These are phyloP conservation scores for Smittium mucronatum DNA, from an alignment of 371 early-diverging fungal species.

Conservation along the genomic window DNA sequence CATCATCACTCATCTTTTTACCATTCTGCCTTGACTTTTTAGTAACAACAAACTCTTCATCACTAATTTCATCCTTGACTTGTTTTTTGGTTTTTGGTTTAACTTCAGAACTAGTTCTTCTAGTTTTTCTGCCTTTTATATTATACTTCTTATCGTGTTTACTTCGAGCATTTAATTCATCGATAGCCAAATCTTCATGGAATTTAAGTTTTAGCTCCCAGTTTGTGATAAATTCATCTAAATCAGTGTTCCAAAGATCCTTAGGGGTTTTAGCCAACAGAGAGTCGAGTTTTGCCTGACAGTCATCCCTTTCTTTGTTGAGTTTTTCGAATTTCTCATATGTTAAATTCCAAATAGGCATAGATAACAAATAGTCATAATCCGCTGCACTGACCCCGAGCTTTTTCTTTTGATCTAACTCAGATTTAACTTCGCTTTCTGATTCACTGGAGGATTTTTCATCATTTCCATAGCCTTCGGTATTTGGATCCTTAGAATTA, in stretches of 20 bases:
- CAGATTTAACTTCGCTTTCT: conserved; percentile 35
- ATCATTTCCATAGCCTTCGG: neutral
- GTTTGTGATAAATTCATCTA: conserved; percentile 57
- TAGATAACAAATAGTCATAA: conserved; percentile 89
- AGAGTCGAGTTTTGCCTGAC: conserved; percentile 53
- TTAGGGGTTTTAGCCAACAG: conserved; percentile 55
- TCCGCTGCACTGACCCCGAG: conserved; percentile 35
- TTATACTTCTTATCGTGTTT: conserved; percentile 7
- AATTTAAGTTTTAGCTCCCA: conserved; percentile 43
- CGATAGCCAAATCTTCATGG: conserved; percentile 8
- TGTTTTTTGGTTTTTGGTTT: neutral
- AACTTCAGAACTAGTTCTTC: neutral
- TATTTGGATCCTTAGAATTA: conserved; percentile 18
- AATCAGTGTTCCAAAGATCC: conserved; percentile 86
- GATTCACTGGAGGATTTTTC: conserved; percentile 17
- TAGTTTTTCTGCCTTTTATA: conserved; percentile 18
- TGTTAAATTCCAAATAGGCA: conserved; percentile 91
- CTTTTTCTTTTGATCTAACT: neutral
- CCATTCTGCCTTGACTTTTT: conserved; percentile 14
- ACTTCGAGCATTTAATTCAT: conserved; percentile 3
- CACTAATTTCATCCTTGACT: conserved; percentile 1
- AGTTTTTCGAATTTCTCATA: conserved; percentile 80
- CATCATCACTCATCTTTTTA: conserved; percentile 10
- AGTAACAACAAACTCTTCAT: conserved; percentile 20
- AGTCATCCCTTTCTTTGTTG: conserved; percentile 52